Percentiles rank a stretch among this genome's conserved stretches.
Evolutionary conservation across 2,329 filamentous ascomycete genomes (phyloP).

Genomic region (Paracorniculantispora psalliotae): DNA sequence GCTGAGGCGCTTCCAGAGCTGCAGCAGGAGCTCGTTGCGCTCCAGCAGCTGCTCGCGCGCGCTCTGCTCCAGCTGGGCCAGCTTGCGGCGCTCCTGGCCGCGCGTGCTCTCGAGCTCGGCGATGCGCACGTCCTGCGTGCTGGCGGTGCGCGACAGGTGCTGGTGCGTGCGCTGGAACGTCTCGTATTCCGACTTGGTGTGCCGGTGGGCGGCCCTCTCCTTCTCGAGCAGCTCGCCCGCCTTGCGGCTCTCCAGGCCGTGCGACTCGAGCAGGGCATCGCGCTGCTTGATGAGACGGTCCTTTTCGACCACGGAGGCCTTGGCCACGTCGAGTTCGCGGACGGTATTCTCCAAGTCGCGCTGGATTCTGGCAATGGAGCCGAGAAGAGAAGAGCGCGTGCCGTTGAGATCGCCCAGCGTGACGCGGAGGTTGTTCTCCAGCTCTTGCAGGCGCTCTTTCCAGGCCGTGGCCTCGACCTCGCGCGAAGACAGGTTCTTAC

Average conservation of each 20-base stretch:
- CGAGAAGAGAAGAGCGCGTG: constrained; percentile 78
- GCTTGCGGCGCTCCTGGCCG: constrained; percentile 70
- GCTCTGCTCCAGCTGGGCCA: constrained; percentile 69
- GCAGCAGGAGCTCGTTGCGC: constrained; percentile 79
- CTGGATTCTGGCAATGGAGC: constrained; percentile 83
- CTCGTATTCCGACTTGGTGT: constrained; percentile 84
- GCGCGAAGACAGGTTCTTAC: constrained; percentile 75
- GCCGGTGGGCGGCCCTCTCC: constrained; percentile 77
- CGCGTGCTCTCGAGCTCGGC: constrained; percentile 79
- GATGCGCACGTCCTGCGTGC: constrained; percentile 78
- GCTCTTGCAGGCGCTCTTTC: constrained; percentile 84
- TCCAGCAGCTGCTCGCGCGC: constrained; percentile 85
- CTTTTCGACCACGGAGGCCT: constrained; percentile 78
- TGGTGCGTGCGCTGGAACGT: constrained; percentile 83
- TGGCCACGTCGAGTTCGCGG: constrained; percentile 74
- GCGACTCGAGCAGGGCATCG: constrained; percentile 80
- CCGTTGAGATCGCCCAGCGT: constrained; percentile 84
- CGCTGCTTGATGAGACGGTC: constrained; percentile 86
- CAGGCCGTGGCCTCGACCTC: constrained; percentile 87
- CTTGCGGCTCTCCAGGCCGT: constrained; percentile 79
- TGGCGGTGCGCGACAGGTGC: constrained; percentile 79
- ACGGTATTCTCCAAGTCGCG: constrained; percentile 80
- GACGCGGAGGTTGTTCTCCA: constrained; percentile 83
- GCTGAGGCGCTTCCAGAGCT: constrained; percentile 86
- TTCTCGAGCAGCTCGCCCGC: constrained; percentile 86